Evolutionary conservation across 805 yeast genomes (phyloP).

Genomic region (Candida krabiensis): DNA sequence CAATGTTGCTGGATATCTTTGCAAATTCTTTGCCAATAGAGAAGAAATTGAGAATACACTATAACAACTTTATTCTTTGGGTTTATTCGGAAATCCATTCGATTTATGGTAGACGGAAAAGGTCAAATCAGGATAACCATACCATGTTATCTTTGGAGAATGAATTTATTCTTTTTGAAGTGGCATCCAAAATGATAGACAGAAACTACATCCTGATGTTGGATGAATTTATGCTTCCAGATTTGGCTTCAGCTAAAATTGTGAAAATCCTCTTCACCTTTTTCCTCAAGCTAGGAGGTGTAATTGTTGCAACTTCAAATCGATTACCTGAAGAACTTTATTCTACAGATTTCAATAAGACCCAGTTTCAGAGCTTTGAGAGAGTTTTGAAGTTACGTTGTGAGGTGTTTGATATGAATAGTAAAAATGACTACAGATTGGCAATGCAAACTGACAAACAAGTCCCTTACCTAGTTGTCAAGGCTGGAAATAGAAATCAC

Average conservation of each 20-base stretch:
- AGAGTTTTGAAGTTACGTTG: constrained; percentile 59
- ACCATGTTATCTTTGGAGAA: constrained; percentile 46
- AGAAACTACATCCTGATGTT: constrained; percentile 59
- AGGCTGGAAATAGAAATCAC: constrained; percentile 26
- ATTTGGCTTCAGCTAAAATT: constrained; percentile 71
- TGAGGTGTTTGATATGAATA: constrained; percentile 60
- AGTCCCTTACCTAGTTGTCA: constrained; percentile 36
- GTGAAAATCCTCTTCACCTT: constrained; percentile 63
- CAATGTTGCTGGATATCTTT: constrained; percentile 72
- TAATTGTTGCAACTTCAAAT: constrained; percentile 71
- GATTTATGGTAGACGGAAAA: constrained; percentile 45
- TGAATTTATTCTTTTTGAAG: constrained; percentile 63
- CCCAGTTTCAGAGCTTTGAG: constrained; percentile 57
- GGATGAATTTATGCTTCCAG: constrained; percentile 79
- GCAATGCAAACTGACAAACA: constrained; percentile 28
- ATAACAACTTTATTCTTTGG: constrained; percentile 68
- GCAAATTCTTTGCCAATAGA: constrained; percentile 63
- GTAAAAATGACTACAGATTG: constrained; percentile 55
- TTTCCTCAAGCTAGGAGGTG: constrained; percentile 74
- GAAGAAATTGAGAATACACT: constrained; percentile 70
- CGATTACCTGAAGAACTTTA: constrained; percentile 71
- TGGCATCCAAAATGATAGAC: constrained; percentile 62
- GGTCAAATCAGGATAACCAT: constrained; percentile 32
- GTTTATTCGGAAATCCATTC: constrained; percentile 61
- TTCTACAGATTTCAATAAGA: constrained; percentile 60